Evolutionary conservation across 176 grass and related monocot species (phyloP), one percentile per base, ranked within the genome.

Genomic region (Bolboschoenus planiculmis): DNA sequence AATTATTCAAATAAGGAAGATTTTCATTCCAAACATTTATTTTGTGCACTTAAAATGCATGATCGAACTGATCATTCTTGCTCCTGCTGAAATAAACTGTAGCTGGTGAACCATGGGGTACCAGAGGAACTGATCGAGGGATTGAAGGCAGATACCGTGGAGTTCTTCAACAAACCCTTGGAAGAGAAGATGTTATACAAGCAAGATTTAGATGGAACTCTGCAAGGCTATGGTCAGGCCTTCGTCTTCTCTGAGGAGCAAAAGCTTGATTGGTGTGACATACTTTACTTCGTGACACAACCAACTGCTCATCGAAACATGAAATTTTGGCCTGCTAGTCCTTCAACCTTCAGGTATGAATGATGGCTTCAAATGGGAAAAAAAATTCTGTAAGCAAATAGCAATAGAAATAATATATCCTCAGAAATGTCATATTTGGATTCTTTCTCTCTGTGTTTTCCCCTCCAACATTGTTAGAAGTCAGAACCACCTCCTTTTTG

Each of bases 241-340:
- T 91, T 86, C 72, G 92, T 89, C 56, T 20, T 60, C 1, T 90
- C 89, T 0, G 33, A 85, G 0, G 83, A 79, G 21, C 87, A 94
- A 56, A 94, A 86, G 57, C 89, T 94, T 4, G 89, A 94, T 48
- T 94, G 89, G 85, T 36, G 76, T 7, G 87, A 92, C 61, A 44
- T 88, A 54, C 75, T 88, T 50, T 60, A 1, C 8, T 33, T 88
- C 13, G 33, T 85, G 1, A 44, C 85, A 1, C 90, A 64, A 54
- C 90, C 90, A 9, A n/a, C 48, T 9, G 2, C 74, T 5, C 31
- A 31, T 1, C 83, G 90, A 18, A 76, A 83, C 31, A 85, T 92
- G 90, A 90, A 33, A 39, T 70, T 73, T 31, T 92, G 86, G 92
- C 87, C 87, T 1, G 60, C 30, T 68, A 24, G 84, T 4, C 85